Base-by-base conservation (phyloP, 257 asterid species). In the Datura wrightii region DNA sequence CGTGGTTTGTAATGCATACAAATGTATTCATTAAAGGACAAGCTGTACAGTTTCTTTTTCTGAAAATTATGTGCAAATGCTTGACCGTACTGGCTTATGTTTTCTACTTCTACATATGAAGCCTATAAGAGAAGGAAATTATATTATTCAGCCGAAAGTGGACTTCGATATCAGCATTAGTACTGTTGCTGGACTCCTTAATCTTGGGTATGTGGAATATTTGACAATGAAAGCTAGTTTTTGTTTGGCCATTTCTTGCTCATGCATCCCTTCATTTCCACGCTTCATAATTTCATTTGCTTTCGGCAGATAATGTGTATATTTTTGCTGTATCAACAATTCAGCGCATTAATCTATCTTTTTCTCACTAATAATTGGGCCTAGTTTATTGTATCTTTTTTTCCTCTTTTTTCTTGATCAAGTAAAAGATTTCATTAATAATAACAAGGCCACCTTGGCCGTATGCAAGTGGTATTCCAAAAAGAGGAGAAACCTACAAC, bases 101-200 rank as follows among this genome's bases (percentile, higher is more conserved):
- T 44, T 83, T 52, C 70, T 36, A 66, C 70, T 84, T 55, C 65
- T 70, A 60, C 82, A 54, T 87, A 18, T 89, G 88, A 86, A 97
- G 99, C 99, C 99, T 87, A 95, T 97, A 81, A 92, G 92, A 89
- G 99, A 96, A 92, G 99, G 98, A 46, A 85, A 93, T 88, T 97
- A 91, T 83, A 94, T 97, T 83, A 94, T 97, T 87, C 99, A 97
- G 90, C 99, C 99, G 48, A 97, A 97, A 89, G 99, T 97, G 88
- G 99, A 97, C 92, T 97, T 97, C 84, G 99, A 97, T 89, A 97
- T 97, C 94, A 93, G 99, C 96, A 97, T 95, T 86, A 92, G 94
- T 90, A 97, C 99, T 4, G 99, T 97, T 71, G 97, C 98, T 9
- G 99, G 99, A 50, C 97, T 97, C 88, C 98, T 97, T 85, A 97